A percentile compares a stretch with the other conserved stretches of the same genome.
Conservation (phyloP, 768 basidiomycete genomes). For the Neoboletus subvelutipes region DNA sequence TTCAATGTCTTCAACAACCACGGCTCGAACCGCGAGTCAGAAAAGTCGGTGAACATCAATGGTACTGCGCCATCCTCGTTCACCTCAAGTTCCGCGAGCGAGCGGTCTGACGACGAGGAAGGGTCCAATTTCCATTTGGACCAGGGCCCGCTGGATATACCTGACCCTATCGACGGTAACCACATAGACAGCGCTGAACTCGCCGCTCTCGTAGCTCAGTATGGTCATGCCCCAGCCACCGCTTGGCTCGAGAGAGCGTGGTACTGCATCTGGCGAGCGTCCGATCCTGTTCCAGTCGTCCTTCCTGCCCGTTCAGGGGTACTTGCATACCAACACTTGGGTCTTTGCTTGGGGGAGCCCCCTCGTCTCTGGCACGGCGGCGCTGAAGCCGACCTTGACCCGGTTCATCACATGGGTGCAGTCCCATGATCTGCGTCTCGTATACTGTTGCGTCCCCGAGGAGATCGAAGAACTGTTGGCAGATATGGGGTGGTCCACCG, state of each 20-base stretch:
- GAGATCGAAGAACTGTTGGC: constrained; percentile 52
- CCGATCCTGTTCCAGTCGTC: constrained; percentile 30
- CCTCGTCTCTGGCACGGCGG: constrained; percentile 44
- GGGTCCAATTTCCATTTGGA: background rate
- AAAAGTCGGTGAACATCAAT: background rate
- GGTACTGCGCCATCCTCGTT: background rate
- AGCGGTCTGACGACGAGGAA: background rate
- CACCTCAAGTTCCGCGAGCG: background rate
- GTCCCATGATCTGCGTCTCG: constrained; percentile 45
- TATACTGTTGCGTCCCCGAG: constrained; percentile 61
- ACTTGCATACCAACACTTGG: constrained; percentile 51
- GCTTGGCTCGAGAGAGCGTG: constrained; percentile 68
- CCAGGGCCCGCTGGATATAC: constrained; percentile 7
- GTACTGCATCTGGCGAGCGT: constrained; percentile 47
- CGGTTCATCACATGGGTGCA: constrained; percentile 48
- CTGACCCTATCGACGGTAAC: constrained; percentile 5
- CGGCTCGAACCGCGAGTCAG: background rate
- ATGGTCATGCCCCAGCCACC: constrained; percentile 68
- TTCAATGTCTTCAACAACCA: constrained; percentile 1
- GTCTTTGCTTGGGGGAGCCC: constrained; percentile 68
- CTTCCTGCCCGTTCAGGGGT: constrained; percentile 56
- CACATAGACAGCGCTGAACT: constrained; percentile 27
- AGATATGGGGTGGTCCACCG: constrained; percentile 55
- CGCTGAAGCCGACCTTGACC: constrained; percentile 32
- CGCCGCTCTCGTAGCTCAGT: constrained; percentile 56